Base-by-base conservation (phyloP, 2,329 filamentous ascomycete genomes). In the Rhynchosporium agropyri region DNA sequence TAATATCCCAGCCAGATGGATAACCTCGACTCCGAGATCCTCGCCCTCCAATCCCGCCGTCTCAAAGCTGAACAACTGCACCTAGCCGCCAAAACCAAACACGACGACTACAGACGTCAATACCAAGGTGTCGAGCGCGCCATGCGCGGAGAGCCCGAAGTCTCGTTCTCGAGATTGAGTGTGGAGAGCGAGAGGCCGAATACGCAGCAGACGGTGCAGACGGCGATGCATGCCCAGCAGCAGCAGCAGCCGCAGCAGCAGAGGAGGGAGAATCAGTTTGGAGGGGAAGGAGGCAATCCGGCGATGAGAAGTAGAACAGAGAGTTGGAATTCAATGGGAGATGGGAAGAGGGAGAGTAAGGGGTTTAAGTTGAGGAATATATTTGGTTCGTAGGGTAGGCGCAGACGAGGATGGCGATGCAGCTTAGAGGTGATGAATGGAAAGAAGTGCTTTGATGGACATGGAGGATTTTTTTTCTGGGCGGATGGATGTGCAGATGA, bases 31-130 rank as follows among this genome's bases (percentile, higher is more conserved):
- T 45, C 58, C 28, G 62, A 63, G 46, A 61, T 61, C 45, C 53
- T 58, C 4, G 46, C 28, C 12, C 42, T 63, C 4, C 42, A 60
- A 43, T 58, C 60, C n/a, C 43, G 53, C 10, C 33, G 53, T 3
- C 43, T 53, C 13, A 51, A 61, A 36, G 62, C 58, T 7, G 58
- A 63, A 36, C 53, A 53, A 28, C 33, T 54, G 7, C 61, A 48
- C 38, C 58, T 58, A 40, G 58, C 28, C 3, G 62, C 62, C 53
- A 63, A 63, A 36, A 58, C 53, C 15, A 63, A 63, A 15, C 58
- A 63, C 26, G 62, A 63, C 38, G 62, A 63, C 15, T 63, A 63
- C 36, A 43, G 58, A 3, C 62, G 62, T 0, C 62, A 63, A 29
- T 63, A 61, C 53, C 58, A 58, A 40, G 58, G 62, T 6, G 62